These are phyloP conservation scores for Carallia brachiata DNA, from an alignment of 345 rosid species.

Conservation along the genomic window DNA sequence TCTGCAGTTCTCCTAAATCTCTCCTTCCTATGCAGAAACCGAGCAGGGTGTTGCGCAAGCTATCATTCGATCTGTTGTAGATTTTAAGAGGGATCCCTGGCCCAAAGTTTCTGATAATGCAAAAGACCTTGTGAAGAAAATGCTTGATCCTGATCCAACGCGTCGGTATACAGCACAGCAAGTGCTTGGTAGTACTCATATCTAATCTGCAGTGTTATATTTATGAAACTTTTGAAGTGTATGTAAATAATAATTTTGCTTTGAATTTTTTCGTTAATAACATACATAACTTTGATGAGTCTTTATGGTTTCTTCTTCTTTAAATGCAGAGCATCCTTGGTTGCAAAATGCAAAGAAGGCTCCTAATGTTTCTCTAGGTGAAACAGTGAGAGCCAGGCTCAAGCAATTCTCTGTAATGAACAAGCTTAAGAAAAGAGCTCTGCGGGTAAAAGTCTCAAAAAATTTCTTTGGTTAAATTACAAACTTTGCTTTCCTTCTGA, in stretches of 20 bases:
- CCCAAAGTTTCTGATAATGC: slow-evolving; percentile 37
- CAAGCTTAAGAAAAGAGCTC: slow-evolving; percentile 43
- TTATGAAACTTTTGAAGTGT: too few species aligned
- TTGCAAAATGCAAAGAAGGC: slow-evolving; percentile 37
- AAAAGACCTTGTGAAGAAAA: slow-evolving; percentile 36
- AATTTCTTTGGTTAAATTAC: neutral
- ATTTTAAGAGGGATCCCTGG: slow-evolving; percentile 37
- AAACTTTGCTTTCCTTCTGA: neutral
- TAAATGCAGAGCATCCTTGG: slow-evolving; percentile 35
- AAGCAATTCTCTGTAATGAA: slow-evolving; percentile 34
- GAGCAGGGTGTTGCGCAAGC: slow-evolving; percentile 39
- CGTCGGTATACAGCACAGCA: slow-evolving; percentile 33
- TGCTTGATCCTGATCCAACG: slow-evolving; percentile 35
- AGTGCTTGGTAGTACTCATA: slow-evolving; percentile 27
- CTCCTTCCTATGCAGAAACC: slow-evolving; percentile 25
- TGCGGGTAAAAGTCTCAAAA: slow-evolving; percentile 20
- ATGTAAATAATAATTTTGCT: too few species aligned
- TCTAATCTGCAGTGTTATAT: neutral
- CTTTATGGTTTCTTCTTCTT: slow-evolving; percentile 10
- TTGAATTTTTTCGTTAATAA: neutral
- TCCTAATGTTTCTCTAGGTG: slow-evolving; percentile 33
- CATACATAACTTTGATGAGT: neutral
- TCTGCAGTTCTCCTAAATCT: neutral
- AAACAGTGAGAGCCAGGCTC: slow-evolving; percentile 36
- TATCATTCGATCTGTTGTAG: slow-evolving; percentile 26